These are phyloP conservation scores for Pezicula radicicola DNA, from an alignment of 2,329 filamentous ascomycete genomes.

Conservation along the genomic window DNA sequence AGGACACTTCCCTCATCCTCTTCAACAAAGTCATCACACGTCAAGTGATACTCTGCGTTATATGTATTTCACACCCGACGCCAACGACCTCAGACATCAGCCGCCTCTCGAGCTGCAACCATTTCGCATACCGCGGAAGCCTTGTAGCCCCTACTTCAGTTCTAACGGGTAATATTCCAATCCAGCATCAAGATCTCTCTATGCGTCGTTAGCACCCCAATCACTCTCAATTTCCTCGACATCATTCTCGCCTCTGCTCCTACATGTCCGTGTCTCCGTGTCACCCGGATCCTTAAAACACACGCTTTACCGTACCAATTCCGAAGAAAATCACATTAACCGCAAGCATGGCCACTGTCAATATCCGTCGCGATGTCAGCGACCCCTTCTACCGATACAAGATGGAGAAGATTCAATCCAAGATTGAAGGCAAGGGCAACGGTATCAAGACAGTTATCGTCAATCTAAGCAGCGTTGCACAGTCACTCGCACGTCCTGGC, in stretches of 20 bases:
- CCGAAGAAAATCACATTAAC: constrained; percentile 16
- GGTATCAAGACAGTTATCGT: constrained; percentile 99
- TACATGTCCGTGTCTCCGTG: constrained; percentile 37
- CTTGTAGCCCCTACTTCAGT: constrained; percentile 83
- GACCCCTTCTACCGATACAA: constrained; percentile 99
- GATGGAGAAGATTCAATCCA: constrained; percentile 98
- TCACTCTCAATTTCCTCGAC: constrained; percentile 49
- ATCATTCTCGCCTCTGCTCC: constrained; percentile 30
- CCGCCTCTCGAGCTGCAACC: constrained; percentile 93
- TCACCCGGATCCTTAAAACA: constrained; percentile 22
- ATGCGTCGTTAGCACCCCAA: constrained; percentile 38
- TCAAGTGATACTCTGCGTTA: constrained; percentile 32
- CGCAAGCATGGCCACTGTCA: constrained; percentile 92
- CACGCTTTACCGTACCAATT: constrained; percentile 11
- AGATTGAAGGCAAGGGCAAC: constrained; percentile 99
- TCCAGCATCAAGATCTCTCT: constrained; percentile 13
- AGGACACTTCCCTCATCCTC: constrained; percentile 16
- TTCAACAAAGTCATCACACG: constrained; percentile 25
- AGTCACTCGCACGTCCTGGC: constrained; percentile 87
- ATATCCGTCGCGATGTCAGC: constrained; percentile 96
- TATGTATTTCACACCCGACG: constrained; percentile 46
- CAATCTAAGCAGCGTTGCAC: constrained; percentile 91
- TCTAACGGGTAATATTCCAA: constrained; percentile 78
- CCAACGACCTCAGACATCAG: constrained; percentile 90
- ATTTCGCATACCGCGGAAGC: constrained; percentile 95